These are phyloP conservation scores for Cicer judaicum DNA, from an alignment of 306 rosid genomes.

Conservation along the genomic window DNA sequence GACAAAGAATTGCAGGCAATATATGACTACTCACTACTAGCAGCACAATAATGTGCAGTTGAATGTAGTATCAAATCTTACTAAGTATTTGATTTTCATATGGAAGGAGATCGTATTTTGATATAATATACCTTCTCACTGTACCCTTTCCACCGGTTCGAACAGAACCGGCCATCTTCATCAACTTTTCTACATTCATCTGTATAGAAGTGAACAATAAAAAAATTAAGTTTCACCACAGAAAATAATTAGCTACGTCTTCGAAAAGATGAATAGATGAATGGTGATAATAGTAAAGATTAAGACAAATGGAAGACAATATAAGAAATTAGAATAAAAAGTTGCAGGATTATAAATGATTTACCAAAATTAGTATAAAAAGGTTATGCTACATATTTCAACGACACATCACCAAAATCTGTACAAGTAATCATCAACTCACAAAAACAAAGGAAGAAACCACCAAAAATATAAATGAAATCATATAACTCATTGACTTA, in stretches of 20 bases:
- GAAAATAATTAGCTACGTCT: neutral
- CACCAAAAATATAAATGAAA: neutral
- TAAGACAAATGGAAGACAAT: neutral
- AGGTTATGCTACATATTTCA: neutral
- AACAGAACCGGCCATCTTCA: constrained; percentile 91
- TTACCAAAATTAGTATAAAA: neutral
- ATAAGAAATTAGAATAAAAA: neutral
- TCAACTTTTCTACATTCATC: constrained; percentile 79
- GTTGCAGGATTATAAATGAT: neutral
- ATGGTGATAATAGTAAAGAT: neutral
- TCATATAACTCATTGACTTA: neutral
- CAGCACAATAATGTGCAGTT: neutral
- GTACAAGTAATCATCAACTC: neutral
- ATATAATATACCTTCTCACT: constrained; percentile 67
- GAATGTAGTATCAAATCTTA: neutral
- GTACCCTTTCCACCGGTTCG: constrained; percentile 96
- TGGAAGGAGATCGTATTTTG: neutral
- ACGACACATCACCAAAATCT: neutral
- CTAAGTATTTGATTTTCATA: neutral
- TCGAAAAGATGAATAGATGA: neutral
- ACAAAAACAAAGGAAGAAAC: neutral
- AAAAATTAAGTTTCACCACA: neutral
- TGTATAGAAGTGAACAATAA: constrained; percentile 23
- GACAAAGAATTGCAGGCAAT: neutral
- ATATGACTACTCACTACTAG: neutral